Conservation (phyloP, 2,329 filamentous ascomycete genomes). For the Fusarium zealandicum region DNA sequence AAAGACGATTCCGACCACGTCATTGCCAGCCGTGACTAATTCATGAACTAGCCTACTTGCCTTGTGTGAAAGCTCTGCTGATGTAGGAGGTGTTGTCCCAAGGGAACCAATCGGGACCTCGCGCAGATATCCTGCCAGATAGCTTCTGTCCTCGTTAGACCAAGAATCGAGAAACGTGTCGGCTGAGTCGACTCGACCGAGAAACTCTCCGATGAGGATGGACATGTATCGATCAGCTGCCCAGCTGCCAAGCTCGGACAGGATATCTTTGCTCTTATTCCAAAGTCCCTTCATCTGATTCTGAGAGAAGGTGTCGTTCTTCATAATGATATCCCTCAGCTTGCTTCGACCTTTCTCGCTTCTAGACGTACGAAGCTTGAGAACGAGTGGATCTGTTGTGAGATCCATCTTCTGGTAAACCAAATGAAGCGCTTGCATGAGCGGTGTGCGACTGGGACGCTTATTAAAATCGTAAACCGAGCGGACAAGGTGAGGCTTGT, state of each 20-base stretch:
- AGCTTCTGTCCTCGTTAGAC: conserved; percentile 60
- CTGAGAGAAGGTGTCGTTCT: conserved; percentile 58
- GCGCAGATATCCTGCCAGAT: conserved; percentile 58
- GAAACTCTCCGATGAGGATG: conserved; percentile 52
- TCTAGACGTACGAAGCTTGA: conserved; percentile 52
- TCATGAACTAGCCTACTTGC: conserved; percentile 59
- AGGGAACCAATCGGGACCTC: conserved; percentile 41
- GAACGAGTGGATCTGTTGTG: conserved; percentile 65
- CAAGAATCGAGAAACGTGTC: conserved; percentile 49
- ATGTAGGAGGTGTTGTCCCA: conserved; percentile 16
- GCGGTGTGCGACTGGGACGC: conserved; percentile 36
- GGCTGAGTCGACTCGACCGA: conserved; percentile 32
- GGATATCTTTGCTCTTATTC: conserved; percentile 58
- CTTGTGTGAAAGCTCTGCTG: conserved; percentile 62
- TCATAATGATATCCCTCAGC: conserved; percentile 51
- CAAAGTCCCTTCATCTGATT: conserved; percentile 64
- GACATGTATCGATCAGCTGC: conserved; percentile 71
- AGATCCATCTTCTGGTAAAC: conserved; percentile 60
- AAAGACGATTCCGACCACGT: conserved; percentile 70
- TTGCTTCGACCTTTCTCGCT: conserved; percentile 50
- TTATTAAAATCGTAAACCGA: conserved; percentile 43
- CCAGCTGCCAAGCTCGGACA: conserved; percentile 69
- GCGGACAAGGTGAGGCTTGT: conserved; percentile 65
- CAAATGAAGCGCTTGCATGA: conserved; percentile 54
- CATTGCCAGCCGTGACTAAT: conserved; percentile 53